A percentile compares a stretch with the other conserved stretches of the same genome.
Conservation (phyloP, 2,329 filamentous ascomycete genomes). For the Cladophialophora immunda region DNA sequence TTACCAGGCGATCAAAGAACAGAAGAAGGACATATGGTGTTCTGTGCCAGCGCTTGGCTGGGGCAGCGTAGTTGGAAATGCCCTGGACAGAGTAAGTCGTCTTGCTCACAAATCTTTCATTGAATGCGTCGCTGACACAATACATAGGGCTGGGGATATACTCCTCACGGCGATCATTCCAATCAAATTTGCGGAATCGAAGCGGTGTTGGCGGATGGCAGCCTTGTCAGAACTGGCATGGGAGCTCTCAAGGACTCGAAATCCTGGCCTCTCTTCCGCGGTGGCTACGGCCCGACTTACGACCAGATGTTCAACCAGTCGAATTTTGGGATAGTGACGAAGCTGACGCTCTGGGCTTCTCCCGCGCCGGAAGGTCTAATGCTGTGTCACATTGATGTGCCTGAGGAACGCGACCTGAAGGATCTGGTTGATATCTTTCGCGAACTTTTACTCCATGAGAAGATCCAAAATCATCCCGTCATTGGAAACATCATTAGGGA, state of each 20-base stretch:
- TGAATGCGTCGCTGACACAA: not conserved
- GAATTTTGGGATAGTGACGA: slow-evolving; percentile 57
- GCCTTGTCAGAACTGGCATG: slow-evolving; percentile 53
- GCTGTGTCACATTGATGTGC: not conserved
- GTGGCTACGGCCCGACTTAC: not conserved
- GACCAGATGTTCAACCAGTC: slow-evolving; percentile 61
- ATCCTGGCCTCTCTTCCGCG: slow-evolving; percentile 53
- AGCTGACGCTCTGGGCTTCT: not conserved
- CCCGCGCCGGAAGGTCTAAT: not conserved
- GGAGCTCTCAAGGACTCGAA: slow-evolving; percentile 44
- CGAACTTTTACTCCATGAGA: slow-evolving; percentile 55
- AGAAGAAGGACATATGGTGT: slow-evolving; percentile 57
- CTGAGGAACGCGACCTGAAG: not conserved
- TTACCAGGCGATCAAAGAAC: slow-evolving; percentile 48
- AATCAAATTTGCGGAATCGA: slow-evolving; percentile 54
- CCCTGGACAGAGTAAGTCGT: slow-evolving; percentile 54
- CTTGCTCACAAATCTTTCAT: not conserved
- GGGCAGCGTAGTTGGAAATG: slow-evolving; percentile 60
- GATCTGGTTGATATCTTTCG: slow-evolving; percentile 52
- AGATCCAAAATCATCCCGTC: slow-evolving; percentile 48
- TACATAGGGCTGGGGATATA: slow-evolving; percentile 19
- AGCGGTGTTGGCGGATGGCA: slow-evolving; percentile 53
- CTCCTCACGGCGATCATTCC: slow-evolving; percentile 54
- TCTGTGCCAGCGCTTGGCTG: slow-evolving; percentile 60
- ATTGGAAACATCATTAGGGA: not conserved